Evolutionary conservation across 1,284 basidiomycete species (phyloP), one percentile per base, ranked within the genome.

Genomic region (Heliocybe sulcata): DNA sequence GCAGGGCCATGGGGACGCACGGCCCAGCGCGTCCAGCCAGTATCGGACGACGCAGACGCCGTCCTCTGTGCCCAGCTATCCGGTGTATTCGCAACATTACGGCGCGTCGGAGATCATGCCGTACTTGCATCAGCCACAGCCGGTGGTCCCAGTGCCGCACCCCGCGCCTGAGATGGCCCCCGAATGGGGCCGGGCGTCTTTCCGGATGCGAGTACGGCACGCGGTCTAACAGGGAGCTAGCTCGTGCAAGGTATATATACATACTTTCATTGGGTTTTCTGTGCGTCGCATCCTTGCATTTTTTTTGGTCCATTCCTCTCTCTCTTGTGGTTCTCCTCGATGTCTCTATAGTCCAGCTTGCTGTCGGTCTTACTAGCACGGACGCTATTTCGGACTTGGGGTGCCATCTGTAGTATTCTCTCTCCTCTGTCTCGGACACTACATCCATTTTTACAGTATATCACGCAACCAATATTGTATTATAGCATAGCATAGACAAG

Each of bases 41-140:
- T 31, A 42, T 42, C 38, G 19, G 38, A 6, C 38, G 4, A 6
- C 38, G 16, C 38, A 42, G 16, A 20, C n/a, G 16, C 16, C 6
- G 38, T 4, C 38, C 3, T 16, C 12, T 16, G 38, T 42, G 19
- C 4, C 6, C 38, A 20, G 38, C 16, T 42, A 42, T n/a, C 6
- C 38, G 8, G 8, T 9, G 16, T 42, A 42, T 20, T 20, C 12
- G 16, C 38, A 42, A 16, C 12, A 6, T 4, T 42, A 42, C 38
- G 38, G 19, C 4, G 6, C 38, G 3, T 42, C 38, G 16, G 16
- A 42, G 38, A 3, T 20, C 8, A 42, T 20, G 38, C 12, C 20
- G 8, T 49, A 49, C 47, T 22, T 49, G 23, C 47, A 49, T 25
- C 47, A 49, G 20, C 47, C 47, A 11, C 47, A 49, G 47, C 47